phyloP scores from a whole-genome alignment of 305 asterid species.

The Euphrasia arctica region DNA sequence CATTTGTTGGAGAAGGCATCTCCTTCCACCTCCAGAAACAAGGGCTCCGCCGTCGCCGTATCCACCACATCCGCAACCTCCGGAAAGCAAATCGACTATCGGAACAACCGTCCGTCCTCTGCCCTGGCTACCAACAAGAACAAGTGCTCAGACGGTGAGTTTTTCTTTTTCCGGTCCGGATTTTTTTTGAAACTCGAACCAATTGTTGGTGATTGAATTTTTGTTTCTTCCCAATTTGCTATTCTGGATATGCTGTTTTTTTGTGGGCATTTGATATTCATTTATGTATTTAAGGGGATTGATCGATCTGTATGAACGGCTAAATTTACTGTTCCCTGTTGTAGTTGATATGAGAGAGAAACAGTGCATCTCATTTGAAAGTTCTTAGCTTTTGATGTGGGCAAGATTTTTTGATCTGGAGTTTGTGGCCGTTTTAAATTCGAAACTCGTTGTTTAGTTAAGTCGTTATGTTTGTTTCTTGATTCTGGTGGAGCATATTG shows the following conservation, averaged over 20 bases:
- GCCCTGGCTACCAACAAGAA: constrained; percentile 39
- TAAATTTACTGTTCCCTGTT: background rate
- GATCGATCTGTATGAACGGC: constrained; percentile 17
- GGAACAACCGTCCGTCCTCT: constrained; percentile 52
- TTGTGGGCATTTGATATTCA: background rate
- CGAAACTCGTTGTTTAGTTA: background rate
- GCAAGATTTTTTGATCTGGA: background rate
- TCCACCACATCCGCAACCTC: constrained; percentile 48
- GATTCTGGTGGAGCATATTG: background rate
- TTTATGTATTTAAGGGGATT: background rate
- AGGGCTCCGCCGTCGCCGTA: constrained; percentile 38
- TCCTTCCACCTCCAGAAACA: constrained; percentile 67
- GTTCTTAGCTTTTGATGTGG: background rate
- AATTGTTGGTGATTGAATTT: background rate
- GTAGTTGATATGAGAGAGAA: constrained; percentile 1
- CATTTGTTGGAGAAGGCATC: constrained; percentile 79
- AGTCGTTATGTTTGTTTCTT: background rate
- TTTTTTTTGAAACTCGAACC: background rate
- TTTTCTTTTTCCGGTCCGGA: constrained; percentile 1
- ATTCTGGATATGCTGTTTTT: background rate
- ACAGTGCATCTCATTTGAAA: constrained; percentile 9
- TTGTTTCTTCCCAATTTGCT: background rate
- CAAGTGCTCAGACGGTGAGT: constrained; percentile 58
- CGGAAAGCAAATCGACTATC: constrained; percentile 49
- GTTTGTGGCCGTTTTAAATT: background rate